Conservation (phyloP, 2,329 filamentous ascomycete genomes). For the Stagonosporopsis tanaceti region DNA sequence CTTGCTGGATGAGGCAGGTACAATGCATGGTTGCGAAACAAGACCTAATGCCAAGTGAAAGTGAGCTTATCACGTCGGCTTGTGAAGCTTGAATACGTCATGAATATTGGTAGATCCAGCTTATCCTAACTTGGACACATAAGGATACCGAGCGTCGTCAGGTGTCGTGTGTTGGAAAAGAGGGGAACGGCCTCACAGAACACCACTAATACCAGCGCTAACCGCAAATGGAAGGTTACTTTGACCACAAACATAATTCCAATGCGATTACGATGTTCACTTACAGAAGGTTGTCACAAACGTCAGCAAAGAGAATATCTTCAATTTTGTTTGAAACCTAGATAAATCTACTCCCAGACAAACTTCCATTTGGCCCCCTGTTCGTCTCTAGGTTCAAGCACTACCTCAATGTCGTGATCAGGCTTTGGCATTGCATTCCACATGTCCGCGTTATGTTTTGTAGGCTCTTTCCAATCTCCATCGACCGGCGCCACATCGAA, state of each 20-base stretch:
- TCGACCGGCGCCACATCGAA: conserved; percentile 40
- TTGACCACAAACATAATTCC: not conserved
- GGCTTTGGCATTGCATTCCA: conserved; percentile 47
- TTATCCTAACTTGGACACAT: not conserved
- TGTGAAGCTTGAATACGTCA: conserved; percentile 34
- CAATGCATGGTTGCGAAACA: conserved; percentile 17
- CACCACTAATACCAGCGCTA: not conserved
- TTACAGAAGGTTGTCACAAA: not conserved
- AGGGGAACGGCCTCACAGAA: conserved; percentile 2
- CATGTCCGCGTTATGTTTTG: conserved; percentile 35
- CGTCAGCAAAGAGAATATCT: not conserved
- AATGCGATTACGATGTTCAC: not conserved
- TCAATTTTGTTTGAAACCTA: not conserved
- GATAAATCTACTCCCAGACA: conserved; percentile 20
- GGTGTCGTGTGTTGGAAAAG: not conserved
- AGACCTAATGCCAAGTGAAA: conserved; percentile 11
- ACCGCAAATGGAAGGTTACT: not conserved
- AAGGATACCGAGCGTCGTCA: not conserved
- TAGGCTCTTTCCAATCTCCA: conserved; percentile 34
- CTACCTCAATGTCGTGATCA: conserved; percentile 35
- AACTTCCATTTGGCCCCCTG: conserved; percentile 31
- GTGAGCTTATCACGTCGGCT: conserved; percentile 19
- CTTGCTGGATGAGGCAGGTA: conserved; percentile 29
- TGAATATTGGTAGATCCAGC: conserved; percentile 4
- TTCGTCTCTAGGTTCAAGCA: conserved; percentile 13